phyloP scores from a whole-genome alignment of 1,284 basidiomycete species.

The Heliocybe sulcata region DNA sequence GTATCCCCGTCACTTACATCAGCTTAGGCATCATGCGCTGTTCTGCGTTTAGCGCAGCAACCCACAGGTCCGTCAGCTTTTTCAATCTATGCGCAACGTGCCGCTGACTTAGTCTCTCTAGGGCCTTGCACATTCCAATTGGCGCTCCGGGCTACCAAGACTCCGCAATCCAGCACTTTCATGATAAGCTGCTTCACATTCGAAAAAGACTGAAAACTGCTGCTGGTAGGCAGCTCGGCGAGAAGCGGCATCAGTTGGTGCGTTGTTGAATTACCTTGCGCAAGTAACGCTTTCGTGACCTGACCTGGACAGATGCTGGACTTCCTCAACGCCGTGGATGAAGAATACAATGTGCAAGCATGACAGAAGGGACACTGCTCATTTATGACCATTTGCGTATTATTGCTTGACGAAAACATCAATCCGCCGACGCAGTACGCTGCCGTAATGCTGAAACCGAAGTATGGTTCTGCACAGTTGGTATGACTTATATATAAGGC shows the following conservation, averaged over 20 bases:
- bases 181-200: conserved; percentile 81
- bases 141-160: conserved; percentile 37
- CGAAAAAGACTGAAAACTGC: conserved; percentile 72
- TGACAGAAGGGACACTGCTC: neutral
- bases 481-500: too few relatives aligned
- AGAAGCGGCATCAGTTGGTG: conserved; percentile 67
- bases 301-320: conserved; percentile 41
- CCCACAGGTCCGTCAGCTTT: conserved; percentile 45
- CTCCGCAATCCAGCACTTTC: conserved; percentile 78
- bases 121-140: conserved; percentile 59
- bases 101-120: conserved; percentile 18
- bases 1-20: conserved; percentile 1
- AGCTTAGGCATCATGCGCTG: conserved; percentile 74
- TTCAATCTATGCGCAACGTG: neutral
- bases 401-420: too few relatives aligned
- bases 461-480: too few relatives aligned
- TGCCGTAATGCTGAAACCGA: too few relatives aligned
- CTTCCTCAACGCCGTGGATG: conserved; percentile 42
- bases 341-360: conserved; percentile 28
- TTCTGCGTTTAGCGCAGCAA: conserved; percentile 71
- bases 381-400: too few relatives aligned
- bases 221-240: conserved; percentile 62
- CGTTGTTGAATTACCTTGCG: conserved; percentile 18
- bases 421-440: too few relatives aligned
- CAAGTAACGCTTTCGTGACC: neutral